Conservation (phyloP, 352 stramenopile species). For the Pythium folliculosum region DNA sequence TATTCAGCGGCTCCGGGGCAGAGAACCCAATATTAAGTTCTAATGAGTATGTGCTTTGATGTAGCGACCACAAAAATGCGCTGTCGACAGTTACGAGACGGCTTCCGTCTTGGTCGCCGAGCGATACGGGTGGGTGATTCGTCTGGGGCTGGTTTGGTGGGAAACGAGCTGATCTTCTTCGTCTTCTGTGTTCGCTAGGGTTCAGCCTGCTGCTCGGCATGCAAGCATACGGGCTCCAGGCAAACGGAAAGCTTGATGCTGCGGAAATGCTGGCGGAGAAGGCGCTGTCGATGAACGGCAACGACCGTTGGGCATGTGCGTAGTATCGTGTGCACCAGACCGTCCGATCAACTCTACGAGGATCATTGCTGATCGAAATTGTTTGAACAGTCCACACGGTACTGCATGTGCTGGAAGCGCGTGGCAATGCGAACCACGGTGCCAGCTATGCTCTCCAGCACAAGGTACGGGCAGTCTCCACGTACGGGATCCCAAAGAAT, state of each 20-base stretch:
- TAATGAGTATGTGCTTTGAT: neutral
- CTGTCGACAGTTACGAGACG: conserved; percentile 71
- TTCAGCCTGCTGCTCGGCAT: conserved; percentile 82
- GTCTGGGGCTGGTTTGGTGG: neutral
- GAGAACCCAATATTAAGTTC: too few species aligned
- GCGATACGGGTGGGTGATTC: conserved; percentile 40
- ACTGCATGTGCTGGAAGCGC: conserved; percentile 72
- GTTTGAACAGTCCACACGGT: conserved; percentile 70
- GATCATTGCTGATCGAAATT: neutral
- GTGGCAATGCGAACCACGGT: conserved; percentile 83
- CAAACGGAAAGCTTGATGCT: conserved; percentile 61
- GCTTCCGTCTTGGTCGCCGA: conserved; percentile 76
- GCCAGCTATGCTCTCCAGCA: conserved; percentile 84
- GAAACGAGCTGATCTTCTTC: neutral
- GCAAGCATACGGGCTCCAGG: conserved; percentile 83
- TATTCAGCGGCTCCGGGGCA: too few species aligned
- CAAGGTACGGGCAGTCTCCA: conserved; percentile 32
- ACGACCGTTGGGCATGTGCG: conserved; percentile 85
- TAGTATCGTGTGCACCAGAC: neutral
- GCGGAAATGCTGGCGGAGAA: conserved; percentile 74
- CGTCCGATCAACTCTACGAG: neutral
- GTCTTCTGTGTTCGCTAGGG: conserved; percentile 19
- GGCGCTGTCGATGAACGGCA: conserved; percentile 81
- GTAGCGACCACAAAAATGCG: conserved; percentile 77
- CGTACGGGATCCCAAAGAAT: neutral